Percentiles rank a stretch among this genome's conserved stretches.
Evolutionary conservation across 78 protist species (phyloP).

Genomic region (Dictyostelium purpureum): DNA sequence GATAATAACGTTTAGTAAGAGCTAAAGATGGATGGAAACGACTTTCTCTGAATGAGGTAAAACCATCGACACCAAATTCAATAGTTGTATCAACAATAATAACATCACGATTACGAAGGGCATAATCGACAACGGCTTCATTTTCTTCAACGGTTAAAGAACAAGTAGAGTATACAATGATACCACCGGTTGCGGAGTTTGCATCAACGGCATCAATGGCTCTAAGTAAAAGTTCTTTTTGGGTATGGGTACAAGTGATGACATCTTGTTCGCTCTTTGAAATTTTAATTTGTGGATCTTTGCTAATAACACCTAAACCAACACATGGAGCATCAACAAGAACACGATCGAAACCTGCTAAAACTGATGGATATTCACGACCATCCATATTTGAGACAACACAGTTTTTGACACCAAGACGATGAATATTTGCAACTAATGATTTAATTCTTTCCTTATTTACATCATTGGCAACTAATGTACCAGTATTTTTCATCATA

Average conservation of each 20-base stretch:
- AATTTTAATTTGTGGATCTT: conserved; percentile 87
- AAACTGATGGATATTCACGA: conserved; percentile 83
- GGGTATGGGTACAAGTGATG: conserved; percentile 87
- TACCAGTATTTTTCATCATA: conserved; percentile 97
- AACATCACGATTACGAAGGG: conserved; percentile 91
- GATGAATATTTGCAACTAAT: conserved; percentile 90
- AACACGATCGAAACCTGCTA: conserved; percentile 96
- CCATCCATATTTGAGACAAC: conserved; percentile 96
- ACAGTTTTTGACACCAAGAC: conserved; percentile 88
- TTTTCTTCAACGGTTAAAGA: conserved; percentile 96
- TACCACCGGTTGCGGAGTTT: conserved; percentile 92
- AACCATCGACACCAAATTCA: conserved; percentile 94
- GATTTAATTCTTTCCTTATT: conserved; percentile 90
- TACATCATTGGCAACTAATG: conserved; percentile 96
- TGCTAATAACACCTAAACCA: conserved; percentile 98
- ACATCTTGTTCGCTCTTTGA: conserved; percentile 91
- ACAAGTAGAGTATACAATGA: conserved; percentile 95
- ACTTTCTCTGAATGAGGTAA: conserved; percentile 59
- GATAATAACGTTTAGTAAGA: conserved; percentile 95
- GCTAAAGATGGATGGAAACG: conserved; percentile 90
- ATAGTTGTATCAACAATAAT: conserved; percentile 92
- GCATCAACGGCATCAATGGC: conserved; percentile 98
- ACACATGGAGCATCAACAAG: conserved; percentile 99
- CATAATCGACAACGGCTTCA: conserved; percentile 98
- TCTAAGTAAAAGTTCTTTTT: conserved; percentile 95